These are phyloP conservation scores for Zymoseptoria pseudotritici DNA, from an alignment of 2,329 filamentous ascomycete species.

Conservation along the genomic window DNA sequence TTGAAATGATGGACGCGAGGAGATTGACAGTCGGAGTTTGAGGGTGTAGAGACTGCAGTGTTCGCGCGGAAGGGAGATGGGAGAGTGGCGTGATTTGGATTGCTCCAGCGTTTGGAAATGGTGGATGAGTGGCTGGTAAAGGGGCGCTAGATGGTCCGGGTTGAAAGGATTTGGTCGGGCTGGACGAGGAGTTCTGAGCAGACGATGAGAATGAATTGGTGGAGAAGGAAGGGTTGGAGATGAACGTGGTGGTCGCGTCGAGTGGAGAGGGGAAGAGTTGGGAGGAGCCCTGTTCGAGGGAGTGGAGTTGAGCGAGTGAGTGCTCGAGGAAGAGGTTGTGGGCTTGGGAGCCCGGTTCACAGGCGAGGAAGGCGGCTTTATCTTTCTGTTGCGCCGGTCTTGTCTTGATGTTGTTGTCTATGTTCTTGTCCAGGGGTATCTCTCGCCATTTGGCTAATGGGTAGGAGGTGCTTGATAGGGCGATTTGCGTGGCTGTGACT, in stretches of 20 bases:
- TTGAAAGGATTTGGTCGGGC: background rate
- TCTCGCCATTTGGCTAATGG: constrained; percentile 22
- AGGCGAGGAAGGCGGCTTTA: background rate
- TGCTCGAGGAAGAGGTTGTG: constrained; percentile 66
- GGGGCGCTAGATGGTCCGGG: background rate
- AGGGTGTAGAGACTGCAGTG: constrained; percentile 61
- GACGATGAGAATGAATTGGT: background rate
- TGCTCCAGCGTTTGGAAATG: background rate
- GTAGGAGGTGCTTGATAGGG: constrained; percentile 5
- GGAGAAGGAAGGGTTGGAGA: background rate
- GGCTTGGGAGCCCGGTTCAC: constrained; percentile 12
- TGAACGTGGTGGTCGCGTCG: background rate
- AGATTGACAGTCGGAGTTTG: constrained; percentile 78
- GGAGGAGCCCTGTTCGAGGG: background rate
- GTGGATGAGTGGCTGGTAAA: background rate
- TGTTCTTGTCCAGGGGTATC: constrained; percentile 7
- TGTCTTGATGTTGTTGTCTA: background rate
- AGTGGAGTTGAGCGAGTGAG: constrained; percentile 49
- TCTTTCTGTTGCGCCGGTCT: background rate
- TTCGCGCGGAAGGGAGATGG: constrained; percentile 59
- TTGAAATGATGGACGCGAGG: constrained; percentile 69
- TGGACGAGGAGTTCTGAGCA: background rate
- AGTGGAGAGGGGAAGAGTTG: background rate
- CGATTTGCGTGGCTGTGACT: background rate
- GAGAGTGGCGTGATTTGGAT: constrained; percentile 48